Percentiles rank a stretch among this genome's conserved stretches.
These are phyloP conservation scores for Guyanaporus albipodus DNA, from an alignment of 768 basidiomycete genomes.

Conservation along the genomic window DNA sequence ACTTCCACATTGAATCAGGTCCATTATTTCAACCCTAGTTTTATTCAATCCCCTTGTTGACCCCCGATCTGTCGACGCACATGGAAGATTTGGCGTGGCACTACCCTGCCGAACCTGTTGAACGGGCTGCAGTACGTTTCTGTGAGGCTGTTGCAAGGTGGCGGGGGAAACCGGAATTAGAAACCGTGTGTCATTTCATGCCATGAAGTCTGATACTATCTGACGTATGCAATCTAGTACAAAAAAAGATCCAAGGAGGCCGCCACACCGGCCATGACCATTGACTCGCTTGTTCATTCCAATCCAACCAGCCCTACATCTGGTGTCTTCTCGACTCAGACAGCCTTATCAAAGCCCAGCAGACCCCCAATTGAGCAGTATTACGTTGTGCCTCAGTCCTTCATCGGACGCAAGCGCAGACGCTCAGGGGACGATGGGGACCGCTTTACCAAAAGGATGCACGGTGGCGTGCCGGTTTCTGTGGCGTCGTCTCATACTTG, in stretches of 20 bases:
- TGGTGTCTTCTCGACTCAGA: constrained; percentile 21
- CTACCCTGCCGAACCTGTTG: constrained; percentile 78
- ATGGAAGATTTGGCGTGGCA: constrained; percentile 70
- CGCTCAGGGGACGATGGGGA: constrained; percentile 27
- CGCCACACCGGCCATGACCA: constrained; percentile 44
- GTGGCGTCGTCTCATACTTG: constrained; percentile 16
- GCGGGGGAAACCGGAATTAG: constrained; percentile 82
- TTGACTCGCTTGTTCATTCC: constrained; percentile 68
- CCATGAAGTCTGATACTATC: constrained; percentile 11
- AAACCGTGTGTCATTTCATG: constrained; percentile 46
- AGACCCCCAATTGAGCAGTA: constrained; percentile 38
- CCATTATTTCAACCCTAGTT: constrained; percentile 47
- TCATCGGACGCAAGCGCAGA: constrained; percentile 24
- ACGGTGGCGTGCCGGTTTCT: constrained; percentile 9
- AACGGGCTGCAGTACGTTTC: constrained; percentile 72
- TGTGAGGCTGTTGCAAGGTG: constrained; percentile 79
- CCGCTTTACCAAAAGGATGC: constrained; percentile 21
- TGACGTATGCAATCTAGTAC: constrained; percentile 43
- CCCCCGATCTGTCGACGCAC: constrained; percentile 73
- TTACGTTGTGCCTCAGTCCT: constrained; percentile 26
- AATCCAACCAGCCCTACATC: constrained; percentile 57
- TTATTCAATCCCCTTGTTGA: constrained; percentile 65
- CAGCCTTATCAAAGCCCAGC: constrained; percentile 19
- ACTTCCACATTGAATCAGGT: not conserved
- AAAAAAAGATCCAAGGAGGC: constrained; percentile 45